A percentile compares a stretch with the other conserved stretches of the same genome.
Conservation (phyloP, 2,329 filamentous ascomycete genomes). For the Microcyclospora pomicola region DNA sequence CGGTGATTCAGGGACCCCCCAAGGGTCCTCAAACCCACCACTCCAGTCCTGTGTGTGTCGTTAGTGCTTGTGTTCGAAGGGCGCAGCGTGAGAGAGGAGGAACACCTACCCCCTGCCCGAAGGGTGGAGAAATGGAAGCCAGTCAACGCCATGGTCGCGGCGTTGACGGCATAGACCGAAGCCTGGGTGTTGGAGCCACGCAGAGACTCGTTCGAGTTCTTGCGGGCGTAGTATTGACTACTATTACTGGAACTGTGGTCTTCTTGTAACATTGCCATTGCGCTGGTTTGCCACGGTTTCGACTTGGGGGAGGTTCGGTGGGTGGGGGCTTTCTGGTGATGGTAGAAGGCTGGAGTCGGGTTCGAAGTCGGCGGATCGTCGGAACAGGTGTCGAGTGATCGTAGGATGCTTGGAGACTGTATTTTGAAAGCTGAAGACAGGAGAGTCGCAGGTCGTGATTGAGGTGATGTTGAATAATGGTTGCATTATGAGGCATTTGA, state of each 20-base stretch:
- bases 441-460: too few relatives aligned
- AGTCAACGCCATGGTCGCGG: constrained; percentile 52
- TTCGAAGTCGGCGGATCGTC: not conserved
- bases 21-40: constrained; percentile 92
- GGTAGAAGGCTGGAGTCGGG: not conserved
- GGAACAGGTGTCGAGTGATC: too few relatives aligned
- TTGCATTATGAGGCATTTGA: too few relatives aligned
- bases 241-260: constrained; percentile 56
- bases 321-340: constrained; percentile 1
- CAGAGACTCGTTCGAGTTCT: constrained; percentile 44
- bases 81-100: not conserved
- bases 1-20: constrained; percentile 67
- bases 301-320: constrained; percentile 3
- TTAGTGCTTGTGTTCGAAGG: too few relatives aligned
- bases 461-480: too few relatives aligned
- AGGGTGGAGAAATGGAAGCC: constrained; percentile 95
- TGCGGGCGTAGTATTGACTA: constrained; percentile 47
- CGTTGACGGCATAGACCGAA: constrained; percentile 77
- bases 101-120: constrained; percentile 47
- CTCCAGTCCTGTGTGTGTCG: constrained; percentile 51
- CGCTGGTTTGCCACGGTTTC: constrained; percentile 34
- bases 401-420: too few relatives aligned
- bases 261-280: constrained; percentile 57
- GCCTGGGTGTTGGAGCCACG: constrained; percentile 67
- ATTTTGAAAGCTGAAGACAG: too few relatives aligned